These are phyloP conservation scores for Colletotrichum musicola DNA, from an alignment of 2,329 filamentous ascomycete species.

Conservation along the genomic window DNA sequence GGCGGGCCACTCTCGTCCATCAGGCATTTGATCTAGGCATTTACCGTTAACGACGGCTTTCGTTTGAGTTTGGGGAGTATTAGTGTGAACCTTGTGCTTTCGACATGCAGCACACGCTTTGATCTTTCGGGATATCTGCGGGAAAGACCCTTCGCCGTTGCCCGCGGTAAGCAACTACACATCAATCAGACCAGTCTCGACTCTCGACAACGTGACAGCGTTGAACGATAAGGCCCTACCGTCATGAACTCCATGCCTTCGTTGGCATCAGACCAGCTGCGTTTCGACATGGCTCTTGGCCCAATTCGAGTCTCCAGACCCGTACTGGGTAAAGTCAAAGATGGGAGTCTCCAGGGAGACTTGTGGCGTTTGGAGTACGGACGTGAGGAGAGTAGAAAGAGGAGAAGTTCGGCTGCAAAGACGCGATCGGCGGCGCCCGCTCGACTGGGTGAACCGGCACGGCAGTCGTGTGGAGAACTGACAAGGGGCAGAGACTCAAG, in stretches of 20 bases:
- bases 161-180: conserved; percentile 35
- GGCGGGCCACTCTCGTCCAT: conserved; percentile 56
- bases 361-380: neutral
- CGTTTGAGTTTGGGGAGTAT: neutral
- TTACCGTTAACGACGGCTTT: neutral
- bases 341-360: neutral
- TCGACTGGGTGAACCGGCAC: conserved; percentile 22
- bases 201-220: neutral
- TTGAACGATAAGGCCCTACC: neutral
- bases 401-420: conserved; percentile 25
- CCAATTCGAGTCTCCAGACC: neutral
- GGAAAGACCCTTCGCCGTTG: conserved; percentile 40
- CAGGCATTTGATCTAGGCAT: conserved; percentile 53
- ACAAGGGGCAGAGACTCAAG: neutral
- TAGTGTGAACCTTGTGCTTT: conserved; percentile 53
- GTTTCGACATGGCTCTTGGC: conserved; percentile 33
- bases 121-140: conserved; percentile 54
- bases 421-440: conserved; percentile 4
- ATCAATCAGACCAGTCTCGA: neutral
- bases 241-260: conserved; percentile 33
- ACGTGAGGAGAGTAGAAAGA: conserved; percentile 20
- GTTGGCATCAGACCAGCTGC: conserved; percentile 38
- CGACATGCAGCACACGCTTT: conserved; percentile 56
- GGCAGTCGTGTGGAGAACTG: conserved; percentile 22
- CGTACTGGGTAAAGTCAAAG: neutral